Evolutionary conservation across 768 basidiomycete species (phyloP).

Genomic region (Mycena latifolia): DNA sequence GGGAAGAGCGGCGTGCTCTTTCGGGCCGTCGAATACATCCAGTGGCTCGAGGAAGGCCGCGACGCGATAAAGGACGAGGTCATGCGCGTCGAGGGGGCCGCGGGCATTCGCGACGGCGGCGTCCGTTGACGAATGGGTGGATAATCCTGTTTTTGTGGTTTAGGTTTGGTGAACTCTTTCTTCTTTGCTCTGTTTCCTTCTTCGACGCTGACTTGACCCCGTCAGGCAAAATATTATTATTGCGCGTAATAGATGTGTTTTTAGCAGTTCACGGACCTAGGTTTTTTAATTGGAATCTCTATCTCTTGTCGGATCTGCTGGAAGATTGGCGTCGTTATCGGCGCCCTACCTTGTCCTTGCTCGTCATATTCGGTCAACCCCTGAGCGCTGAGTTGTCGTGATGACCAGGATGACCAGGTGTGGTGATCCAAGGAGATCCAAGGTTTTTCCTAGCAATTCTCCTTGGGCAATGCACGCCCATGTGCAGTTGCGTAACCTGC

Average conservation of each 20-base stretch:
- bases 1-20: slow-evolving; percentile 93
- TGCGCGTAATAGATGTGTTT: slow-evolving; percentile 1
- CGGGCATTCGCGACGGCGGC: slow-evolving; percentile 58
- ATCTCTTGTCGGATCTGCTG: too few species aligned
- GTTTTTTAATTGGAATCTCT: too few species aligned
- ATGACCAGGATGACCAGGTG: too few species aligned
- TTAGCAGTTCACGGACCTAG: too few species aligned
- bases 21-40: slow-evolving; percentile 87
- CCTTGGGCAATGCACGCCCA: too few species aligned
- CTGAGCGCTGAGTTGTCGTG: neutral
- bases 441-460: neutral
- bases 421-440: too few species aligned
- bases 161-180: neutral
- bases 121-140: neutral
- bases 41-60: slow-evolving; percentile 88
- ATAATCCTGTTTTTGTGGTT: too few species aligned
- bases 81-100: slow-evolving; percentile 72
- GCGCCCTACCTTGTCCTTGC: neutral
- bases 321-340: neutral
- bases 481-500: too few species aligned
- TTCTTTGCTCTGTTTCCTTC: neutral
- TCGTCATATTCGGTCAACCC: neutral
- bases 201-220: slow-evolving; percentile 1
- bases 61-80: slow-evolving; percentile 80
- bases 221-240: too few species aligned